Percentiles rank a stretch among this genome's conserved stretches.
These are phyloP conservation scores for Aspergillus nanangensis DNA, from an alignment of 495 filamentous ascomycete species.

Conservation along the genomic window DNA sequence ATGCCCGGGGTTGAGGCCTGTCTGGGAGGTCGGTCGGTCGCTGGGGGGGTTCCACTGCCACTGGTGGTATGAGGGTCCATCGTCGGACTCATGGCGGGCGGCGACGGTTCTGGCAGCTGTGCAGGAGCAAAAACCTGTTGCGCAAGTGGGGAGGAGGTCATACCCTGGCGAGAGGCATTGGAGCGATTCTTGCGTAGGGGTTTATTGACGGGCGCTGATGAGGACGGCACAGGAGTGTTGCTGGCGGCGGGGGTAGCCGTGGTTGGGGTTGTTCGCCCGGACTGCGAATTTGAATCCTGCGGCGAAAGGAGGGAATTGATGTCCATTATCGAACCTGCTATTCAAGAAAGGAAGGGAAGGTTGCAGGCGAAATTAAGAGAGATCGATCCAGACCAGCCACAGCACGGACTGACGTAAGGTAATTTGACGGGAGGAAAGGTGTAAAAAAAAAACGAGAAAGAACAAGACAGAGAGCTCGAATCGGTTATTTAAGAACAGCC, in stretches of 20 bases:
- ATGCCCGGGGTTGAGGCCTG: constrained; percentile 56
- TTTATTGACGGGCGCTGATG: constrained; percentile 30
- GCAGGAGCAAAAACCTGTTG: constrained; percentile 36
- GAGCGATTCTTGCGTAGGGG: constrained; percentile 31
- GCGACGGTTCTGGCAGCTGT: constrained; percentile 30
- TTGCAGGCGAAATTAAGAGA: neutral
- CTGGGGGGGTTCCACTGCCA: constrained; percentile 31
- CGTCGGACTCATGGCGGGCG: constrained; percentile 19
- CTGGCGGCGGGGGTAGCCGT: constrained; percentile 25
- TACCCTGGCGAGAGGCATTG: constrained; percentile 26
- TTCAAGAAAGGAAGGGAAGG: neutral
- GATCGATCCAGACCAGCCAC: neutral
- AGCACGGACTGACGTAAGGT: no score
- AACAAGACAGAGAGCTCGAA: no score
- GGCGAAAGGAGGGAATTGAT: constrained; percentile 71
- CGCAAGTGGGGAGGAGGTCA: constrained; percentile 40
- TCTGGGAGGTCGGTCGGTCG: constrained; percentile 31
- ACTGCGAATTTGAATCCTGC: constrained; percentile 54
- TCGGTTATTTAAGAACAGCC: constrained; percentile 29
- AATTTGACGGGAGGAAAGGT: neutral
- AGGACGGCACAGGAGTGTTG: constrained; percentile 22
- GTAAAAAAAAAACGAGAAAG: constrained; percentile 13
- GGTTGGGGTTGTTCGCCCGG: constrained; percentile 35
- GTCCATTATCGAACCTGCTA: constrained; percentile 50
- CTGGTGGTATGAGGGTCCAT: constrained; percentile 23